Evolutionary conservation across 2,329 filamentous ascomycete species (phyloP), one percentile per base, ranked within the genome.

Genomic region (Penicillium sp.): DNA sequence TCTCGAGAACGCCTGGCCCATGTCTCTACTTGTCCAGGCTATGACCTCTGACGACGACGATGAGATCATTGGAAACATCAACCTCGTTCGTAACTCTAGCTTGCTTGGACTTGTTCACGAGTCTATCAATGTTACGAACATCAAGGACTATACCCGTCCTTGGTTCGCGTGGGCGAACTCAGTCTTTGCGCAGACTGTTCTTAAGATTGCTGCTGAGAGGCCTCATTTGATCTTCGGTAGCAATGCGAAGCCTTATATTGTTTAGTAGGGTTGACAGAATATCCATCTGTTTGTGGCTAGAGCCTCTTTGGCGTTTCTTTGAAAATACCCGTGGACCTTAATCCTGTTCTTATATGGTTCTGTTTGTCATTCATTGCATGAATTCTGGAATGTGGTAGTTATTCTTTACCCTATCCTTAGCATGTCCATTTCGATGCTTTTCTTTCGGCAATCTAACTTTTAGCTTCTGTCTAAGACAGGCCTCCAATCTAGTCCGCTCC

Each of bases 121-220:
- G 77, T 96, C 90, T 66, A 85, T 99, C 39, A 85, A 96, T 67
- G 93, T 97, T 5, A 86, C 93, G 59, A 77, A 82, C 56, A 76
- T 81, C 34, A 76, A 74, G 39, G 79, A 84, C 37, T 97, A 94
- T 73, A 97, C 93, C 2, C 81, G 92, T 61, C 91, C 89, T 69
- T 97, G 93, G 93, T 97, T 97, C 72, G 91, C 93, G 2, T 97
- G 92, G 94, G 94, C 94, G 11, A 99, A 99, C 66, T 94, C 91
- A 1, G 91, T 99, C 11, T 97, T 96, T 75, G 92, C 93, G 14
- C 88, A 91, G 73, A 96, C 92, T 0, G 90, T 99, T 44, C 77
- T 99, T 50, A 91, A 97, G 77, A 72, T 99, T 50, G 94, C 92
- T 1, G 87, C 88, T 74, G 80, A 93, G 71, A 96, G 96, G 74